Conservation (phyloP, 225 moss, liverwort and hornwort genomes). For the Asterella californica region DNA sequence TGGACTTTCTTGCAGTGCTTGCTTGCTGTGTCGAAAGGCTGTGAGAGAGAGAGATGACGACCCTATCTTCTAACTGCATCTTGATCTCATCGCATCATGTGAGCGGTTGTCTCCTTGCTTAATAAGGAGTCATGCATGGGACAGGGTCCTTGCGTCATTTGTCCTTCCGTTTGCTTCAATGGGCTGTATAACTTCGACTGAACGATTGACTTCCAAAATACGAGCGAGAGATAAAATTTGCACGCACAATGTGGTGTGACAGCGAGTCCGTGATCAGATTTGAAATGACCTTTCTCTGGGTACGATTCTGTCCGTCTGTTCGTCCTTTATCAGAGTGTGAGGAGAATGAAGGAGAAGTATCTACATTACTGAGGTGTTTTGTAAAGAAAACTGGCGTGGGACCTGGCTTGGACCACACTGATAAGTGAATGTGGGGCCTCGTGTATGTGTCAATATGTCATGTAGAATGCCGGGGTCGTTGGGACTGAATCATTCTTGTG, state of each 20-base stretch:
- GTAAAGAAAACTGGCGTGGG: not conserved
- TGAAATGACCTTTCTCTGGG: not conserved
- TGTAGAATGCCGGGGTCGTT: not conserved
- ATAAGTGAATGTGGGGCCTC: not conserved
- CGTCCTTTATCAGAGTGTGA: not conserved
- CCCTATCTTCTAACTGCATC: not conserved
- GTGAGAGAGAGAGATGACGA: not conserved
- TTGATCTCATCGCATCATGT: not conserved
- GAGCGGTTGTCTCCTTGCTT: not conserved
- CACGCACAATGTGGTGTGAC: not conserved
- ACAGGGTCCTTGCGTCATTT: not conserved
- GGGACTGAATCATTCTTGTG: not conserved
- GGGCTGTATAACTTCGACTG: not conserved
- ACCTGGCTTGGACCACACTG: not conserved
- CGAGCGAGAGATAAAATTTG: not conserved
- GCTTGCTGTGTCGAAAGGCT: not conserved
- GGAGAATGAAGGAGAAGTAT: not conserved
- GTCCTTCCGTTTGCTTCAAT: no score
- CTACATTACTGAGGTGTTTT: not conserved
- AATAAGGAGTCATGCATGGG: not conserved
- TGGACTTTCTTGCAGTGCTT: not conserved
- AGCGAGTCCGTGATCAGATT: not conserved
- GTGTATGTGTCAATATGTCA: no score
- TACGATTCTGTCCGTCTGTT: not conserved
- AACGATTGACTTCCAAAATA: not conserved